Percentiles rank a stretch among this genome's conserved stretches.
Evolutionary conservation across 108 stramenopile genomes (phyloP).

Genomic region (Parietichytrium sp.): DNA sequence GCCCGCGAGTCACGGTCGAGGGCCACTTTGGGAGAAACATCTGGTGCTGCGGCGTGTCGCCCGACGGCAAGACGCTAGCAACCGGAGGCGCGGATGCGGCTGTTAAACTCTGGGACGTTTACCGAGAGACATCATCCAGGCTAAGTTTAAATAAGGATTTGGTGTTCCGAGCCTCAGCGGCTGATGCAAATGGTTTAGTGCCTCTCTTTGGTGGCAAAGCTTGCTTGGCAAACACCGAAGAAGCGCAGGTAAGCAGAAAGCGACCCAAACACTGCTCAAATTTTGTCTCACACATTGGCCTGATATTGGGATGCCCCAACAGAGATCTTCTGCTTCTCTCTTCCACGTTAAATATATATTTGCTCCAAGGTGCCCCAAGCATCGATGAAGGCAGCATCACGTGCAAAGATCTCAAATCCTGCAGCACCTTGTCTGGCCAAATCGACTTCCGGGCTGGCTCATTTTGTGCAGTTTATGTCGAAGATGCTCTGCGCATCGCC

Average conservation of each 20-base stretch:
- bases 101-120: background rate
- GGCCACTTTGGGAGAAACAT: slow-evolving; percentile 8
- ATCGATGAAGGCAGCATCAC: background rate
- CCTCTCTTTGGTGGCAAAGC: background rate
- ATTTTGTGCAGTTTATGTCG: background rate
- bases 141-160: no score
- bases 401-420: background rate
- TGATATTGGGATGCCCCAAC: background rate
- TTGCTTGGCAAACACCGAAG: background rate
- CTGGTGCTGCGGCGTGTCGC: slow-evolving; percentile 5
- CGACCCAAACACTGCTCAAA: background rate
- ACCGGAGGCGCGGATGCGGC: background rate
- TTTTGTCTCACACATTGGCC: background rate
- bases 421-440: background rate
- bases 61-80: background rate
- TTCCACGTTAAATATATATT: background rate
- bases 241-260: slow-evolving; percentile 3
- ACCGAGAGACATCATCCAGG: background rate
- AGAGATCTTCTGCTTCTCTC: background rate
- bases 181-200: background rate
- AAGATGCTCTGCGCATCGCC: background rate
- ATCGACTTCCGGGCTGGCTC: background rate
- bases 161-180: no score
- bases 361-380: background rate
- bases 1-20: background rate